phyloP scores from a whole-genome alignment of 1,284 basidiomycete species.

The Meira miltonrushii region DNA sequence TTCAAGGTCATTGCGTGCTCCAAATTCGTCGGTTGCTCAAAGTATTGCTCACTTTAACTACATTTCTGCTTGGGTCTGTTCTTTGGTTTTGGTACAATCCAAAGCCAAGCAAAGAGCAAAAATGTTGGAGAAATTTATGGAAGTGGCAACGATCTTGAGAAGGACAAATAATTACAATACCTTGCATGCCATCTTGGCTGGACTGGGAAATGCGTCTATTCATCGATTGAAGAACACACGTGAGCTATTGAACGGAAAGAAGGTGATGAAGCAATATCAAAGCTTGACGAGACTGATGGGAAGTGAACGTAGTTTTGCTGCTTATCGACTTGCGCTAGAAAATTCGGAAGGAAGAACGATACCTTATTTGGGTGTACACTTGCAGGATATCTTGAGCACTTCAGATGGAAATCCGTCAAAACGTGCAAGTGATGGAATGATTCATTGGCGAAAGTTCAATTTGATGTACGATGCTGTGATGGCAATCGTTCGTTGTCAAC shows the following conservation, averaged over 20 bases:
- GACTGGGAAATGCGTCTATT: slow-evolving; percentile 35
- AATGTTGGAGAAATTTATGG: slow-evolving; percentile 46
- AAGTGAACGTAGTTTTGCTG: slow-evolving; percentile 32
- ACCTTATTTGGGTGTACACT: slow-evolving; percentile 44
- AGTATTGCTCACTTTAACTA: slow-evolving; percentile 48
- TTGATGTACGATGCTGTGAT: slow-evolving; percentile 46
- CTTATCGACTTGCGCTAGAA: slow-evolving; percentile 41
- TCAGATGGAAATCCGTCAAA: slow-evolving; percentile 42
- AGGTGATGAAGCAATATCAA: slow-evolving; percentile 37
- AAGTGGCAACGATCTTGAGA: slow-evolving; percentile 37
- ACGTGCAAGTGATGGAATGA: slow-evolving; percentile 27
- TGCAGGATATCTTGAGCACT: slow-evolving; percentile 45
- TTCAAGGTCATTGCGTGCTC: slow-evolving; percentile 22
- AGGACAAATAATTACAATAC: slow-evolving; percentile 46
- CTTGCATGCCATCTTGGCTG: slow-evolving; percentile 40
- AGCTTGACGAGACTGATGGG: slow-evolving; percentile 37
- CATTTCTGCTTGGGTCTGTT: slow-evolving; percentile 43
- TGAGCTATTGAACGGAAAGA: slow-evolving; percentile 34
- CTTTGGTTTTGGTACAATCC: slow-evolving; percentile 41
- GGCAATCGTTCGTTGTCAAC: slow-evolving; percentile 38
- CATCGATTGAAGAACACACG: slow-evolving; percentile 40
- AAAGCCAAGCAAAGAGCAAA: slow-evolving; percentile 39
- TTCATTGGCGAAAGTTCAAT: slow-evolving; percentile 45
- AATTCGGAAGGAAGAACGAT: slow-evolving; percentile 40
- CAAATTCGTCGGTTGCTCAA: slow-evolving; percentile 32